Conservation (phyloP, 1,284 basidiomycete genomes). For the Microbotryomycetes sp. region DNA sequence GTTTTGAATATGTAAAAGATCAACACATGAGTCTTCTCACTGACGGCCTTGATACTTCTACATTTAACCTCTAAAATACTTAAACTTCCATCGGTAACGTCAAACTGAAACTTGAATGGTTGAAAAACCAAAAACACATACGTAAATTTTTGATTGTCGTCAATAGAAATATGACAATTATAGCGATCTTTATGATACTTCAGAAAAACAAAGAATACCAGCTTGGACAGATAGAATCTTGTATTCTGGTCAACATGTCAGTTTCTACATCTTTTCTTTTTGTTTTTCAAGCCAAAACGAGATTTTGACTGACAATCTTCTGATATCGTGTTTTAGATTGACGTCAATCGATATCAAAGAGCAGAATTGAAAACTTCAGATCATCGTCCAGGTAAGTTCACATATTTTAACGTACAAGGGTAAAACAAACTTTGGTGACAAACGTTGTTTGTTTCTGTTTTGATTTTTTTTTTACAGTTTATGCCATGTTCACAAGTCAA, state of each 20-base stretch:
- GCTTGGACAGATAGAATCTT: slow-evolving; percentile 99
- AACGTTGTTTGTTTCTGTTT: neutral
- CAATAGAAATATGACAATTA: slow-evolving; percentile 43
- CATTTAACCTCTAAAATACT: too few species aligned
- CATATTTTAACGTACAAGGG: neutral
- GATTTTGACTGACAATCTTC: slow-evolving; percentile 24
- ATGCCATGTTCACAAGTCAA: slow-evolving; percentile 69
- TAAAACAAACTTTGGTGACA: too few species aligned
- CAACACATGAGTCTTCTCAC: neutral
- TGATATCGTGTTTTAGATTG: slow-evolving; percentile 37
- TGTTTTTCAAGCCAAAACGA: slow-evolving; percentile 3
- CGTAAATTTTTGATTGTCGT: too few species aligned
- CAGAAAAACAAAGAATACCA: slow-evolving; percentile 92
- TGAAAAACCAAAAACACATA: too few species aligned
- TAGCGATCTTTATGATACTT: slow-evolving; percentile 81
- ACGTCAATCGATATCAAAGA: slow-evolving; percentile 47
- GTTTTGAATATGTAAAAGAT: slow-evolving; percentile 36
- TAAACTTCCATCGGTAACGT: slow-evolving; percentile 32
- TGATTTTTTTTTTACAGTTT: slow-evolving; percentile 52
- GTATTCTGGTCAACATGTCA: slow-evolving; percentile 64
- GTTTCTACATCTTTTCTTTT: slow-evolving; percentile 56
- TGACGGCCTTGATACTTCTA: too few species aligned
- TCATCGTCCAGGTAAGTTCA: slow-evolving; percentile 70
- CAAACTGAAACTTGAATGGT: slow-evolving; percentile 9
- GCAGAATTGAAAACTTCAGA: slow-evolving; percentile 84